Percentiles rank a stretch among this genome's conserved stretches.
Evolutionary conservation across 31 red algal genomes (phyloP).

Genomic region (Endocladia muricata): DNA sequence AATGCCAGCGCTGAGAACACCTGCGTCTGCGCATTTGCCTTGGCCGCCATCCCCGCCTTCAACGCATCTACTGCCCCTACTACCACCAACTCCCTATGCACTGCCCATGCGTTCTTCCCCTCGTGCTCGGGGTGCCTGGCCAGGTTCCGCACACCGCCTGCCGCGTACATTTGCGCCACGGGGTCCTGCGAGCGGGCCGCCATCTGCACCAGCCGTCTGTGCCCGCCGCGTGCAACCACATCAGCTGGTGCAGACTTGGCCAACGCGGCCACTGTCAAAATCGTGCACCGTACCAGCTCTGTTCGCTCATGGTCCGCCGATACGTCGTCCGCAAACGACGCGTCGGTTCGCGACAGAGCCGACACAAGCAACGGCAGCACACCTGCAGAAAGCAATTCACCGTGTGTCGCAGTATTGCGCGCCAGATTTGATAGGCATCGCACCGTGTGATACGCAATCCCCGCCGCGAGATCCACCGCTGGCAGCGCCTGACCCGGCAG

Average conservation of each 20-base stretch:
- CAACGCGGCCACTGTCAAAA: conserved; percentile 52
- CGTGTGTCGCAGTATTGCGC: conserved; percentile 37
- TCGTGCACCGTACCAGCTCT: conserved; percentile 29
- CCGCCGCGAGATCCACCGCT: conserved; percentile 37
- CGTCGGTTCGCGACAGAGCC: conserved; percentile 8
- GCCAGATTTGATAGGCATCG: conserved; percentile 62
- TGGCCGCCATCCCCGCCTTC: conserved; percentile 15
- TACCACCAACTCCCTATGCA: conserved; percentile 69
- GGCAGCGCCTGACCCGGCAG: not conserved
- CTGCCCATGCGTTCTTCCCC: conserved; percentile 17
- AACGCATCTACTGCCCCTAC: conserved; percentile 44
- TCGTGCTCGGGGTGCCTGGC: conserved; percentile 28
- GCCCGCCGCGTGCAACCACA: conserved; percentile 22
- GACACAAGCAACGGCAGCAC: conserved; percentile 20
- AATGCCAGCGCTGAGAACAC: conserved; percentile 49
- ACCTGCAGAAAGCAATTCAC: conserved; percentile 19
- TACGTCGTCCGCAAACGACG: not conserved
- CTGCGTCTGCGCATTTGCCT: conserved; percentile 32
- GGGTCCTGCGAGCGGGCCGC: conserved; percentile 21
- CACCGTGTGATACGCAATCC: conserved; percentile 45
- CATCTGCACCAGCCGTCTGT: conserved; percentile 42
- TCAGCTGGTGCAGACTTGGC: conserved; percentile 43
- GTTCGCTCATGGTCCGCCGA: conserved; percentile 23
- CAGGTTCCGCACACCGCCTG: conserved; percentile 62
- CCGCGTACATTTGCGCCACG: conserved; percentile 54